Evolutionary conservation across 257 asterid genomes (phyloP).

Genomic region (Paulownia fortunei): DNA sequence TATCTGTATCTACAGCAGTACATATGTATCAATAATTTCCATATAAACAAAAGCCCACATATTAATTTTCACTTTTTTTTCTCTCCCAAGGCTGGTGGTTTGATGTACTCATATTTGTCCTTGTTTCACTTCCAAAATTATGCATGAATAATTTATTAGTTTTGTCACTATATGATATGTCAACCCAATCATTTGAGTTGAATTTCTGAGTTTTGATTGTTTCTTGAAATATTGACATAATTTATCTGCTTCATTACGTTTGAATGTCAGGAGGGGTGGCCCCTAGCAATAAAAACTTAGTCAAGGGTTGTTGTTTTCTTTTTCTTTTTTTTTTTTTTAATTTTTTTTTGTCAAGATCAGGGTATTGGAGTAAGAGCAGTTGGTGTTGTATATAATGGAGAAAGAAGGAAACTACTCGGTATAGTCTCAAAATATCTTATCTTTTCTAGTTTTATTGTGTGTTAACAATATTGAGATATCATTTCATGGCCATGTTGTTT

Average conservation of each 20-base stretch:
- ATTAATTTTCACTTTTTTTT: neutral
- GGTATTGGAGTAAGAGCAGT: conserved; percentile 23
- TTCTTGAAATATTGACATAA: conserved; percentile 26
- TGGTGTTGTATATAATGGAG: conserved; percentile 43
- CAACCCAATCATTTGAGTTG: conserved; percentile 38
- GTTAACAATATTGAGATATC: conserved; percentile 12
- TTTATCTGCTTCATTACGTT: conserved; percentile 21
- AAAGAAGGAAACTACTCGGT: conserved; percentile 50
- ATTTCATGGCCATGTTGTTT: conserved; percentile 44
- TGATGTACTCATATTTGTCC: conserved; percentile 24
- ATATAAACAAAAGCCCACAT: neutral
- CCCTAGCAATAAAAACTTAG: conserved; percentile 38
- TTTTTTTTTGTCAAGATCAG: no score
- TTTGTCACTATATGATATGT: conserved; percentile 40
- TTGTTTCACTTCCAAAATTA: conserved; percentile 24
- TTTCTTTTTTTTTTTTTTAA: no score
- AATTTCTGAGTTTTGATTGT: conserved; percentile 3
- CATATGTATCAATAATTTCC: neutral
- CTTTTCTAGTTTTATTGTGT: conserved; percentile 15
- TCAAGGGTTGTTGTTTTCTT: conserved; percentile 27
- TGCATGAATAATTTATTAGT: conserved; percentile 29
- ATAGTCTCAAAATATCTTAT: neutral
- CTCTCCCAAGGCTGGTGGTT: conserved; percentile 36
- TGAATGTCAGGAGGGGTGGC: conserved; percentile 45
- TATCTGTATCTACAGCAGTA: neutral